These are phyloP conservation scores for Gaertneriomyces sp. DNA, from an alignment of 192 early-diverging fungal genomes.

Conservation along the genomic window DNA sequence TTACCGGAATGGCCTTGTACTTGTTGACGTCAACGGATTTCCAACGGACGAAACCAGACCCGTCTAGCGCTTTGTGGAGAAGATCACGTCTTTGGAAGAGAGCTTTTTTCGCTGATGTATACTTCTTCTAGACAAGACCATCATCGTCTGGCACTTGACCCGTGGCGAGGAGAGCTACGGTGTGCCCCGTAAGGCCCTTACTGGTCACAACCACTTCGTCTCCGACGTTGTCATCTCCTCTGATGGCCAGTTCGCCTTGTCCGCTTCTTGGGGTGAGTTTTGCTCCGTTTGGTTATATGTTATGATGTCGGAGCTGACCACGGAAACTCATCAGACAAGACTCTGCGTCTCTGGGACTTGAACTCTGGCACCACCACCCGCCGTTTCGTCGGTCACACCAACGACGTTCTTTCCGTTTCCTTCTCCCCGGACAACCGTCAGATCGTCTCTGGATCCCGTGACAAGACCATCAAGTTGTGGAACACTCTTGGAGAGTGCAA, in stretches of 20 bases:
- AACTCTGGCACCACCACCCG: slow-evolving; percentile 92
- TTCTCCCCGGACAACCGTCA: slow-evolving; percentile 99
- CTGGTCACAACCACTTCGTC: slow-evolving; percentile 99
- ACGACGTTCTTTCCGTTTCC: slow-evolving; percentile 97
- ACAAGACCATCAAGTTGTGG: slow-evolving; percentile 99
- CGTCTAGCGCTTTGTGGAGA: too few relatives aligned
- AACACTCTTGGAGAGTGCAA: slow-evolving; percentile 99
- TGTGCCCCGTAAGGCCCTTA: slow-evolving; percentile 80
- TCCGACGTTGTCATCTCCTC: slow-evolving; percentile 98
- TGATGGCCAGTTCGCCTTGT: slow-evolving; percentile 97
- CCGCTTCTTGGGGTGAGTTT: slow-evolving; percentile 83
- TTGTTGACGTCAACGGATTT: background rate
- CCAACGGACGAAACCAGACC: background rate
- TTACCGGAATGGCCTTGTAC: background rate
- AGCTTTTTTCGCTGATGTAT: too few relatives aligned
- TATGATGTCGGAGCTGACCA: background rate
- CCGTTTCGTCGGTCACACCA: slow-evolving; percentile 94
- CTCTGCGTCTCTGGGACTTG: slow-evolving; percentile 98
- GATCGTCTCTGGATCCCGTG: slow-evolving; percentile 97
- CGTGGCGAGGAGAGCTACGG: slow-evolving; percentile 93
- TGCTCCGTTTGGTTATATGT: slow-evolving; percentile 8
- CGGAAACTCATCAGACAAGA: slow-evolving; percentile 70
- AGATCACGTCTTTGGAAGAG: too few relatives aligned
- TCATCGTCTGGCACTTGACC: slow-evolving; percentile 97
- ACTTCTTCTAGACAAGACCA: slow-evolving; percentile 78